These are phyloP conservation scores for Backusella tarrabulga DNA, from an alignment of 192 early-diverging fungal species.

Conservation along the genomic window DNA sequence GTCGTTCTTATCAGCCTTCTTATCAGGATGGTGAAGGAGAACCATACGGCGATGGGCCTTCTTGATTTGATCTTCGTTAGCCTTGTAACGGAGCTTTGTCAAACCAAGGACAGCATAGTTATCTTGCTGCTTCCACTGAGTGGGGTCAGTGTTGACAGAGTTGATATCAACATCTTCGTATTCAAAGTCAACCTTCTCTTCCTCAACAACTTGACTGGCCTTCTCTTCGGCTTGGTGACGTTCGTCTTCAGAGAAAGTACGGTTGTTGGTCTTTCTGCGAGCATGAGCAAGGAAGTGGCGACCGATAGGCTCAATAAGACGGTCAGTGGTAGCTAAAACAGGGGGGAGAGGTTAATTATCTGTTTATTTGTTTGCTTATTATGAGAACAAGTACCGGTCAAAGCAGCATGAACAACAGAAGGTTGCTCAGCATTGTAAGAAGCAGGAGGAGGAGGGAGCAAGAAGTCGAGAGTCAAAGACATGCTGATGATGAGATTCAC, in stretches of 20 bases:
- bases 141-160: conserved; percentile 80
- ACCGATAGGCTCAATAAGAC: conserved; percentile 57
- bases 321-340: conserved; percentile 24
- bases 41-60: conserved; percentile 79
- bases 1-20: conserved; percentile 89
- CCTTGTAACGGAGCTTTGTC: conserved; percentile 82
- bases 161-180: conserved; percentile 81
- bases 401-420: conserved; percentile 39
- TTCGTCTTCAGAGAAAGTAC: conserved; percentile 63
- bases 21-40: conserved; percentile 98
- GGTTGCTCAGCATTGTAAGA: conserved; percentile 55
- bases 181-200: conserved; percentile 64
- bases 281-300: conserved; percentile 58
- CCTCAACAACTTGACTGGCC: conserved; percentile 37
- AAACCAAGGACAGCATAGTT: conserved; percentile 96
- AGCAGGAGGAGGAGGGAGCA: conserved; percentile 72
- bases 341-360: neutral
- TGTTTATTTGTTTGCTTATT: neutral
- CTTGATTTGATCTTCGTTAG: conserved; percentile 94
- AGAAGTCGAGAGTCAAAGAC: conserved; percentile 53
- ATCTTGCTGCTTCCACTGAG: conserved; percentile 97
- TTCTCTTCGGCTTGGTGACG: conserved; percentile 45
- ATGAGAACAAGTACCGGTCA: conserved; percentile 31
- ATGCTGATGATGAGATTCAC: conserved; percentile 23
- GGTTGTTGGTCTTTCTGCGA: conserved; percentile 57